Evolutionary conservation across 2,329 filamentous ascomycete species (phyloP), one percentile per base, ranked within the genome.

Genomic region (Tolypocladium paradoxum): DNA sequence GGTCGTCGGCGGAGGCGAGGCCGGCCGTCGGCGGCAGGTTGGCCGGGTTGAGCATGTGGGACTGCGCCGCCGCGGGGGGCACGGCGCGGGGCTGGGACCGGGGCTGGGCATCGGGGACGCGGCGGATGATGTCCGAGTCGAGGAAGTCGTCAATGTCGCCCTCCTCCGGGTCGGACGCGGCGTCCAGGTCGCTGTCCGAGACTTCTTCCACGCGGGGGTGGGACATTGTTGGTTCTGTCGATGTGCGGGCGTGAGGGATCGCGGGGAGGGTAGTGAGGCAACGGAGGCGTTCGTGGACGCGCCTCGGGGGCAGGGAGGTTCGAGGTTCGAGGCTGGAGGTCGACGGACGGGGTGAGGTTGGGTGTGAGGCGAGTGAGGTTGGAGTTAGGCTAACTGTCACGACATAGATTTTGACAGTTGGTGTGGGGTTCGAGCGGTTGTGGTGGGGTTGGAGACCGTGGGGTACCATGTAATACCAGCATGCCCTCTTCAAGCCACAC

Each of bases 131-230:
- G 68, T 83, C 79, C 47, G 71, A 63, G 55, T 82, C 79, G 66
- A 68, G 67, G 59, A 83, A 82, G 70, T 83, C 80, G 65, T 81
- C 78, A 63, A 91, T 87, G 72, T 93, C 87, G 69, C 85, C 86
- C 72, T 96, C 90, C 58, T 90, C 88, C 51, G 92, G 90, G 73
- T 97, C 92, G 16, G 87, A 89, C 34, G 51, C 51, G 27, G 54
- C 52, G 60, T 82, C 84, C 60, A 78, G 77, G 71, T 89, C 87
- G 69, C 80, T 84, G 76, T 95, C 90, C 55, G 85, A 89, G 57
- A 96, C 85, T 72, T 97, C 93, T 79, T 99, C 93, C 70, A 97
- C 85, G 56, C 86, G 85, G 55, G 91, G 83, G 75, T 93, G 85
- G 46, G 89, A 88, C 90, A 95, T 93, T 60, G 57, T 73, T 8